Evolutionary conservation across 441 rosid genomes (phyloP), one percentile per base, ranked within the genome.

Genomic region (Populus hybrid): DNA sequence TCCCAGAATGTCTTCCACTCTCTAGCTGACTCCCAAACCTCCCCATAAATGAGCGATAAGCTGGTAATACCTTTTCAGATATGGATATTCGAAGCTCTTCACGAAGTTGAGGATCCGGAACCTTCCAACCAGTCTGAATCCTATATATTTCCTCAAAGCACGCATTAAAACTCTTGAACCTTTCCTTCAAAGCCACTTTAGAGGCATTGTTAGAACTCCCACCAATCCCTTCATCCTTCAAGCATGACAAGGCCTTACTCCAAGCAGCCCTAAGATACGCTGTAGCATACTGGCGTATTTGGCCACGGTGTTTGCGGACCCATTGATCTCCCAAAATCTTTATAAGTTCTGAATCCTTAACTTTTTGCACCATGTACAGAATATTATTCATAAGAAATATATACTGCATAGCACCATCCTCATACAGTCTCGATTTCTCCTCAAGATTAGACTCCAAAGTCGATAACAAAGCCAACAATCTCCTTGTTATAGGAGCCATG

Each of bases 71-170:
- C 79, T 92, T 91, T 81, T 92, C 98, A 6, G 98, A 93, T 74
- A 97, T 89, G 67, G 98, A 97, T 83, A 97, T 89, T 57, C 95
- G 87, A 73, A 97, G 89, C 87, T 97, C 99, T 84, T 95, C 99
- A 8, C 98, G 93, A 75, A 97, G 98, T 78, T 95, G 99, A 81
- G 93, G 86, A 82, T 97, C 97, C 0, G 98, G 95, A 69, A 97
- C 99, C 83, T 85, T 95, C 99, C 99, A 97, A 76, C 90, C 92
- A 4, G 99, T 94, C 84, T 97, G 98, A 81, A 90, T 77, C 83
- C 97, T 86, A 79, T 94, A 93, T 30, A 92, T 83, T 66, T 97
- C 99, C 84, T 97, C 98, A 70, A 97, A 95, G 80, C 94, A 91
- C 4, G 91, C 89, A 83, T 94, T 97, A 84, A 97, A 97, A 73